Evolutionary conservation across 1,284 basidiomycete genomes (phyloP).

Genomic region (Cryptococcus depauperatus): DNA sequence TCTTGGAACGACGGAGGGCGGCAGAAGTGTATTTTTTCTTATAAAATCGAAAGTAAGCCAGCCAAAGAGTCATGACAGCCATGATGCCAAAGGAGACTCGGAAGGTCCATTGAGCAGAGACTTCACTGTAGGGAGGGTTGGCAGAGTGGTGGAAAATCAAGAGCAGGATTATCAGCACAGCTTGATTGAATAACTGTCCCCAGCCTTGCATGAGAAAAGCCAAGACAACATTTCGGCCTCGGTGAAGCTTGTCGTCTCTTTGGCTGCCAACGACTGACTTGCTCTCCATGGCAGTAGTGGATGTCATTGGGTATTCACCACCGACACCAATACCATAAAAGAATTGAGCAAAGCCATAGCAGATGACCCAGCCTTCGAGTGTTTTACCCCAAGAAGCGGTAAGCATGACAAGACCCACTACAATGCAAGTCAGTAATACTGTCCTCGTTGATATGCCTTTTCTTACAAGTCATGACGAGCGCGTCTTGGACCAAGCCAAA

Average conservation of each 20-base stretch:
- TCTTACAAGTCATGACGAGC: constrained; percentile 39
- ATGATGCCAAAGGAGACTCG: constrained; percentile 52
- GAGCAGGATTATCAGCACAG: constrained; percentile 48
- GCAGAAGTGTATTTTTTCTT: constrained; percentile 43
- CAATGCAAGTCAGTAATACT: constrained; percentile 2
- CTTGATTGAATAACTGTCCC: constrained; percentile 52
- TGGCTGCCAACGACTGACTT: constrained; percentile 37
- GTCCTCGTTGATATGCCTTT: background rate
- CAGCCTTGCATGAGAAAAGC: constrained; percentile 52
- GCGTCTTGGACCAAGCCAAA: constrained; percentile 49
- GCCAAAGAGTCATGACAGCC: constrained; percentile 49
- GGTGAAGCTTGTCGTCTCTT: constrained; percentile 50
- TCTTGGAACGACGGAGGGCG: constrained; percentile 47
- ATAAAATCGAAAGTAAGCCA: constrained; percentile 52
- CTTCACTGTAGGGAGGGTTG: constrained; percentile 43
- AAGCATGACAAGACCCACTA: constrained; percentile 50
- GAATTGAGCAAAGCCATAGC: constrained; percentile 43
- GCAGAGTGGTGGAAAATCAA: constrained; percentile 48
- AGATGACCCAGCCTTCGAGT: constrained; percentile 53
- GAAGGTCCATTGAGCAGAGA: constrained; percentile 51
- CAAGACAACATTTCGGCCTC: constrained; percentile 51
- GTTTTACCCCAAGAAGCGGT: constrained; percentile 50
- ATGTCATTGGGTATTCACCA: constrained; percentile 53
- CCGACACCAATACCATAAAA: constrained; percentile 29
- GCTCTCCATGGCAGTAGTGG: constrained; percentile 50